These are phyloP conservation scores for Talaromyces atroroseus DNA, from an alignment of 2,329 filamentous ascomycete species.

Conservation along the genomic window DNA sequence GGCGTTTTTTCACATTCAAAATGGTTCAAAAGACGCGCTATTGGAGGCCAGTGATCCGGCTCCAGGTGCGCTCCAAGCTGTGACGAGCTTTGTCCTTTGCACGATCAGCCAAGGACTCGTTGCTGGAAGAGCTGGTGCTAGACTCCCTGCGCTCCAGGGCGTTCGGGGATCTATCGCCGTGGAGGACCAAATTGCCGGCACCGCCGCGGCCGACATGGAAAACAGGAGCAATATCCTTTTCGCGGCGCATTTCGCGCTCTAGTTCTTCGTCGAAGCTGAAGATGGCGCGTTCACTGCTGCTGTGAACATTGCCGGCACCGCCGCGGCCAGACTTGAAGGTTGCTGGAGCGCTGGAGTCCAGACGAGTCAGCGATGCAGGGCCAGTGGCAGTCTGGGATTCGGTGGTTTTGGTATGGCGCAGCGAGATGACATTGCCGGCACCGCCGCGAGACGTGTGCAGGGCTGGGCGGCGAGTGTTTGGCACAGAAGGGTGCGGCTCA, in stretches of 20 bases:
- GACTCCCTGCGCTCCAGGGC: slow-evolving; percentile 34
- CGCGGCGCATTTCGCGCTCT: slow-evolving; percentile 50
- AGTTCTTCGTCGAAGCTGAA: slow-evolving; percentile 61
- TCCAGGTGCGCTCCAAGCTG: slow-evolving; percentile 37
- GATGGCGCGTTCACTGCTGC: slow-evolving; percentile 26
- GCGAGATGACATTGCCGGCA: slow-evolving; percentile 53
- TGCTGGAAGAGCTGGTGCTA: slow-evolving; percentile 30
- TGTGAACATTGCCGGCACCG: slow-evolving; percentile 52
- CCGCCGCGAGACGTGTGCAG: slow-evolving; percentile 53
- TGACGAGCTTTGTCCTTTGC: slow-evolving; percentile 32
- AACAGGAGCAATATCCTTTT: slow-evolving; percentile 51
- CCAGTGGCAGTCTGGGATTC: slow-evolving; percentile 38
- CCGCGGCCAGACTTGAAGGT: slow-evolving; percentile 47
- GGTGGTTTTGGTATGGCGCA: slow-evolving; percentile 50
- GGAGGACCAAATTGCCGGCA: slow-evolving; percentile 48
- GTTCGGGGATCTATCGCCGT: slow-evolving; percentile 16
- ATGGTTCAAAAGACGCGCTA: neutral
- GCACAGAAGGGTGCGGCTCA: slow-evolving; percentile 58
- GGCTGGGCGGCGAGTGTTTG: slow-evolving; percentile 43
- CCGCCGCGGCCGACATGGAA: slow-evolving; percentile 61
- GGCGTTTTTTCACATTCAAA: neutral
- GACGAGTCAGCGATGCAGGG: slow-evolving; percentile 46
- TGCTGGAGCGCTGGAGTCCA: slow-evolving; percentile 40
- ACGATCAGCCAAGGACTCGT: slow-evolving; percentile 29
- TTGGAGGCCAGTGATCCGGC: slow-evolving; percentile 25